Base-by-base conservation (phyloP, 768 basidiomycete species). In the Cystoderma amianthinum region DNA sequence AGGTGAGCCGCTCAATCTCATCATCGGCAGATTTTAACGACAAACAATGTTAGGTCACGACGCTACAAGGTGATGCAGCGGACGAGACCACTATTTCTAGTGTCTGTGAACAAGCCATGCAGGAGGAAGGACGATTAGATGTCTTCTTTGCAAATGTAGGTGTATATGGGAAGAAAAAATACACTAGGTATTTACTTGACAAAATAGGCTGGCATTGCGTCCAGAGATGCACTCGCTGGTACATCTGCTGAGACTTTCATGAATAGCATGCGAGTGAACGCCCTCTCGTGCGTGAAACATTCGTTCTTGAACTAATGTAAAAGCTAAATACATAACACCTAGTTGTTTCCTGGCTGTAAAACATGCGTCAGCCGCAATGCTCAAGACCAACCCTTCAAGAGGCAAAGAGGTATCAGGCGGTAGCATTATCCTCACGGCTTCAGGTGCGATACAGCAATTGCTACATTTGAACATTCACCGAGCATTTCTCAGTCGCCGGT, bases 121-220 rank as follows among this genome's bases (percentile, higher is more conserved):
- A 74, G 32, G 91, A 96, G 45, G 83, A 94, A 55, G 91, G 92
- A 6, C 74, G 79, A 44, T 69, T 97, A 10, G 94, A 97, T 50
- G 81, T 94, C 48, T 96, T 96, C 71, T 97, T 93, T 56, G 94
- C 94, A 23, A 96, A 97, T 57, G 93, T 90, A 53, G 39, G 78
- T 52, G 5, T 15, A n/a, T 2, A 17, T 38, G 32, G 32, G 16
- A 25, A 30, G 16, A 25, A 15, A n/a, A n/a, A n/a, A n/a, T n/a
- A n/a, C n/a, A n/a, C n/a, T n/a, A n/a, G n/a, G n/a, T n/a, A n/a
- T n/a, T n/a, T n/a, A n/a, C n/a, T n/a, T n/a, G n/a, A 36, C 4
- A 22, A 6, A 44, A 22, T 46, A 91, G 87, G 89, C 88, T 42
- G 89, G 87, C 9, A 59, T 85, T 38, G 74, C 70, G 2, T 69